Base-by-base conservation (phyloP, 2,329 filamentous ascomycete species). In the Neofusicoccum sp. region DNA sequence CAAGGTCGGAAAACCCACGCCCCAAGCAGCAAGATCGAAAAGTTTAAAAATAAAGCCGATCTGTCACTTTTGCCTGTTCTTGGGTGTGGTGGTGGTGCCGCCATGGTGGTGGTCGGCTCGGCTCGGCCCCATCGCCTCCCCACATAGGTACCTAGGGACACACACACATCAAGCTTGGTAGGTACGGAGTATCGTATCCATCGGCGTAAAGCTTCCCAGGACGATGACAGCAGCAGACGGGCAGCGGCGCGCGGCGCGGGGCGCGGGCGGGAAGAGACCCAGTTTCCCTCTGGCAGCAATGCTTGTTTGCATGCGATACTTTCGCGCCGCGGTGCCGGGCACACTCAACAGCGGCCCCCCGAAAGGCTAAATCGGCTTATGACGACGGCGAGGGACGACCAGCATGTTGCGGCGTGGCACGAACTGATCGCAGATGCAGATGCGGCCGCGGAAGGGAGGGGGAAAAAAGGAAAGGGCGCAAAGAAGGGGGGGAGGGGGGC, bases 301-400 rank as follows among this genome's bases (percentile, higher is more conserved):
- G 34, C 49, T 53, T 31, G 49, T 28, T 30, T 41, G 49, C 49
- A 53, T 36, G 34, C 49, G 49, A 53, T 53, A 53, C 34, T 53
- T 53, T 14, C 12, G 49, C 49, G 49, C 49, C 48, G 48, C 20
- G 6, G 33, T 12, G 8, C 24, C 48, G 48, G n/a, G n/a, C n/a
- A n/a, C n/a, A n/a, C n/a, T n/a, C n/a, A n/a, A n/a, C n/a, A n/a
- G n/a, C n/a, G n/a, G n/a, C n/a, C n/a, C n/a, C n/a, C n/a, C n/a
- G n/a, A n/a, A n/a, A n/a, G n/a, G n/a, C n/a, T n/a, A n/a, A n/a
- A n/a, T n/a, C n/a, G n/a, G n/a, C n/a, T n/a, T n/a, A n/a, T n/a
- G n/a, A n/a, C n/a, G n/a, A n/a, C 11, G 9, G 36, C 6, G 36
- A 14, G 12, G 36, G 12, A 40, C 12, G 36, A 40, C 6, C 36